These are phyloP conservation scores for Xylariaceae sp. DNA, from an alignment of 2,329 filamentous ascomycete species.

Conservation along the genomic window DNA sequence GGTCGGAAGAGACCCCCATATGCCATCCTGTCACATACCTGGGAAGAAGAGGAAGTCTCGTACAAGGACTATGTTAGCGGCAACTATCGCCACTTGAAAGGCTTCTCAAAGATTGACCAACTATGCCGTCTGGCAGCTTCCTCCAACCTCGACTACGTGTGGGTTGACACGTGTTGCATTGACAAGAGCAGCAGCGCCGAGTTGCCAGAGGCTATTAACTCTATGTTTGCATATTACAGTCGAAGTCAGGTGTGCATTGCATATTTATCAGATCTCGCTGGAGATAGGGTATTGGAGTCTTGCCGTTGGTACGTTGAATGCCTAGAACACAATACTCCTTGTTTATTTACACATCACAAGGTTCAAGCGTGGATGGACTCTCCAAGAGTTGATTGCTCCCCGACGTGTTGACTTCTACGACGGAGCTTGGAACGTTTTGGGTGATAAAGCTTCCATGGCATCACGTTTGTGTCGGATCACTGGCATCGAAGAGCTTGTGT, in stretches of 20 bases:
- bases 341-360: background rate
- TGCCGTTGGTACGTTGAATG: background rate
- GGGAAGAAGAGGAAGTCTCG: background rate
- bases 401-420: background rate
- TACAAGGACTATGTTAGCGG: background rate
- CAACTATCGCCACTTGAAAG: too few relatives aligned
- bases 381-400: conserved; percentile 1
- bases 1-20: background rate
- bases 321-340: background rate
- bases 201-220: background rate
- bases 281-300: background rate
- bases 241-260: background rate
- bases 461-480: background rate
- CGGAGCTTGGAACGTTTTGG: background rate
- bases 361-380: background rate
- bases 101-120: background rate
- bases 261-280: background rate
- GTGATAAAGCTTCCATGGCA: background rate
- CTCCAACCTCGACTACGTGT: background rate
- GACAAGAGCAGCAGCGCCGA: background rate
- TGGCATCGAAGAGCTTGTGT: background rate
- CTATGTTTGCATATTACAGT: conserved; percentile 1
- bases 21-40: conserved; percentile 1
- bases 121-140: background rate
- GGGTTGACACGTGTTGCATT: conserved; percentile 7